Conservation (phyloP, 2,329 filamentous ascomycete species). For the Alternaria atra region DNA sequence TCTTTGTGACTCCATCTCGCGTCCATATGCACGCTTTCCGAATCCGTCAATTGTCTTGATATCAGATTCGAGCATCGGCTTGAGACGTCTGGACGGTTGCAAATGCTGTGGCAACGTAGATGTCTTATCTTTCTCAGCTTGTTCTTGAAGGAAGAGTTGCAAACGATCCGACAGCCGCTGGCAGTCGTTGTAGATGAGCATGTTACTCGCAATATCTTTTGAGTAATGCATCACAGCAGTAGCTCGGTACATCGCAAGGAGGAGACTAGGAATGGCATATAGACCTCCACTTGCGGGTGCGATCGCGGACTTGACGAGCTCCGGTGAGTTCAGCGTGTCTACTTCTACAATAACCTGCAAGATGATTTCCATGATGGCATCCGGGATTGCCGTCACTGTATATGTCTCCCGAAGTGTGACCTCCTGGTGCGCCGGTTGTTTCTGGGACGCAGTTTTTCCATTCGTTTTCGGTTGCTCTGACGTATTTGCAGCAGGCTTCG, state of each 20-base stretch:
- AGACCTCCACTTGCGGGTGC: constrained; percentile 73
- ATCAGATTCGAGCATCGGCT: constrained; percentile 62
- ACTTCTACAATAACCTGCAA: constrained; percentile 59
- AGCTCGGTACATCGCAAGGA: constrained; percentile 80
- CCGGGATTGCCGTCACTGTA: constrained; percentile 86
- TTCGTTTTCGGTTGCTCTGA: constrained; percentile 43
- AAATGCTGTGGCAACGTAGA: constrained; percentile 43
- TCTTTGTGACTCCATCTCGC: constrained; percentile 71
- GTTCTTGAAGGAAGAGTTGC: constrained; percentile 57
- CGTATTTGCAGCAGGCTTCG: constrained; percentile 27
- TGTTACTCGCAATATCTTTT: constrained; percentile 65
- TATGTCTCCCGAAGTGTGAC: constrained; percentile 86
- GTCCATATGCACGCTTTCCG: constrained; percentile 68
- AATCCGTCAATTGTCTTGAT: constrained; percentile 66
- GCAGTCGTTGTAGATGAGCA: constrained; percentile 73
- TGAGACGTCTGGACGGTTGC: constrained; percentile 52
- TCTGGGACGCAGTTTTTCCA: constrained; percentile 39
- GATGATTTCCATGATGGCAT: constrained; percentile 76
- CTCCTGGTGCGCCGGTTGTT: constrained; percentile 60
- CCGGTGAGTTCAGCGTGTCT: constrained; percentile 64
- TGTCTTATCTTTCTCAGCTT: constrained; percentile 47
- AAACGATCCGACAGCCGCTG: constrained; percentile 66
- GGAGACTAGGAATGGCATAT: constrained; percentile 75
- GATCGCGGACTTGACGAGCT: constrained; percentile 62
- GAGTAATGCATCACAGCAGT: constrained; percentile 79